phyloP scores from a whole-genome alignment of 106 monocot species.

The Hemerocallis citrina region DNA sequence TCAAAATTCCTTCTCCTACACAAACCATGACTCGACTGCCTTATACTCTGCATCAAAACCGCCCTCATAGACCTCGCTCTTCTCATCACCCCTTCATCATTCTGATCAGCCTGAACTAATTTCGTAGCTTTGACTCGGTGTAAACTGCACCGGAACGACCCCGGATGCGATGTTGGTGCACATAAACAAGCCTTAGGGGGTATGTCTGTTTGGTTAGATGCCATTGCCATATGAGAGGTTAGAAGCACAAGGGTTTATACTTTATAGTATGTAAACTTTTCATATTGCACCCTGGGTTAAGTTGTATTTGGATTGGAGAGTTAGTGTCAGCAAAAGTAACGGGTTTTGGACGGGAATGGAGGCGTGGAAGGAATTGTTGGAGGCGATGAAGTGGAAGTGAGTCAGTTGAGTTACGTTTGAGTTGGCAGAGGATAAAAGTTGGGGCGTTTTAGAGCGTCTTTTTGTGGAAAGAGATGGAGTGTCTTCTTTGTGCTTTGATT shows the following conservation, averaged over 20 bases:
- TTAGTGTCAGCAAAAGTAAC: neutral
- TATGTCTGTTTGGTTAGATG: neutral
- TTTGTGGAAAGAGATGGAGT: too few relatives aligned
- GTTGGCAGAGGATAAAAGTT: too few relatives aligned
- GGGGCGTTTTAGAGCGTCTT: too few relatives aligned
- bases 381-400: neutral
- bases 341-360: neutral
- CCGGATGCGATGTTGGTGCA: neutral
- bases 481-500: too few relatives aligned
- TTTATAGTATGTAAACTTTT: neutral
- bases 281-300: too few relatives aligned
- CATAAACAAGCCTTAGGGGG: neutral
- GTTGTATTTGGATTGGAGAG: neutral
- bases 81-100: too few relatives aligned
- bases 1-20: slow-evolving; percentile 1
- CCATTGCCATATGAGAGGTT: neutral
- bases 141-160: neutral
- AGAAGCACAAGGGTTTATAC: neutral
- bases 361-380: neutral
- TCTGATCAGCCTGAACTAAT: too few relatives aligned
- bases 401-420: neutral
- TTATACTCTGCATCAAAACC: neutral
- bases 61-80: neutral
- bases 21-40: neutral
- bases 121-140: too few relatives aligned